Percentiles rank a stretch among this genome's conserved stretches.
These are phyloP conservation scores for Claviceps sp. DNA, from an alignment of 2,329 filamentous ascomycete genomes.

Conservation along the genomic window DNA sequence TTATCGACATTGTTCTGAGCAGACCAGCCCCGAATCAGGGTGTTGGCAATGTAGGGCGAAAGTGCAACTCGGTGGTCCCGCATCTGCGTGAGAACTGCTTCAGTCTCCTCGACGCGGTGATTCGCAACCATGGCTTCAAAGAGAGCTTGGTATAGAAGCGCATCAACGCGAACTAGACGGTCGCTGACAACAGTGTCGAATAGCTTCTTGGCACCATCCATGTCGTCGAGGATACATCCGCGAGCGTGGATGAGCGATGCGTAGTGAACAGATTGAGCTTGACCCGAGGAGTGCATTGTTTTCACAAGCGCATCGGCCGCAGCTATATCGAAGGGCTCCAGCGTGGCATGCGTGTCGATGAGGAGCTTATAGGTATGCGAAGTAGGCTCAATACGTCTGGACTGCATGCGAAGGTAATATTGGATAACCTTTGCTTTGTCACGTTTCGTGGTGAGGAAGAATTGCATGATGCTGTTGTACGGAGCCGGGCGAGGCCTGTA, in stretches of 20 bases:
- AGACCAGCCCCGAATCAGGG: slow-evolving; percentile 93
- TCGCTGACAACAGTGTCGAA: slow-evolving; percentile 72
- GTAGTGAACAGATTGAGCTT: slow-evolving; percentile 89
- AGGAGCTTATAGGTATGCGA: slow-evolving; percentile 96
- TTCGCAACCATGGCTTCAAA: slow-evolving; percentile 97
- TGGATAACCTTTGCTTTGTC: slow-evolving; percentile 86
- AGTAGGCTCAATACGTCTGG: slow-evolving; percentile 75
- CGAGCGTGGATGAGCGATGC: slow-evolving; percentile 91
- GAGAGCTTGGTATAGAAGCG: slow-evolving; percentile 90
- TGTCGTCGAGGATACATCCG: slow-evolving; percentile 85
- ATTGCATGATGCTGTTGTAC: slow-evolving; percentile 99
- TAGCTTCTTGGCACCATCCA: slow-evolving; percentile 65
- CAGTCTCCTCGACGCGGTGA: slow-evolving; percentile 65
- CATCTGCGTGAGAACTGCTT: slow-evolving; percentile 67
- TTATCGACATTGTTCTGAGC: slow-evolving; percentile 67
- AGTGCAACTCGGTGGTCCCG: slow-evolving; percentile 58
- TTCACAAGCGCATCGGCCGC: slow-evolving; percentile 76
- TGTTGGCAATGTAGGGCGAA: slow-evolving; percentile 97
- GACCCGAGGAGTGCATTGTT: slow-evolving; percentile 59
- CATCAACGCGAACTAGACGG: slow-evolving; percentile 53
- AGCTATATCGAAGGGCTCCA: slow-evolving; percentile 80
- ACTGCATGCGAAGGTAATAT: slow-evolving; percentile 91
- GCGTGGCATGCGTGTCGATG: slow-evolving; percentile 85
- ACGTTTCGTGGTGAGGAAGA: slow-evolving; percentile 94
- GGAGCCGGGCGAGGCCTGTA: slow-evolving; percentile 96